Base-by-base conservation (phyloP, 306 rosid genomes). In the Trifolium dubium region DNA sequence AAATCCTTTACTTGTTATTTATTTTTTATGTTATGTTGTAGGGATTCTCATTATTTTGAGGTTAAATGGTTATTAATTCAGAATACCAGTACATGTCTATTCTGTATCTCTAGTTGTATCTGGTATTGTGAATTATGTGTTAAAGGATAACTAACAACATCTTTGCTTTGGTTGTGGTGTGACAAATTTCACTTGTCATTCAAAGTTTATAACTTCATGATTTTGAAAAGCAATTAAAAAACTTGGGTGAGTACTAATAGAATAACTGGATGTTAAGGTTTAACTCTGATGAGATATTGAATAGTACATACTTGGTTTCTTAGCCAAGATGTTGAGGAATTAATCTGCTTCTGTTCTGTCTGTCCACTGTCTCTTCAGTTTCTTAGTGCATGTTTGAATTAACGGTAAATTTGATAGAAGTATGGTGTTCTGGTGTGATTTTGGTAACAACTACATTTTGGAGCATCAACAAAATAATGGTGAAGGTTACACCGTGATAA, bases 41-140 rank as follows among this genome's bases (percentile, higher is more conserved):
- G 81, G 79, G 71, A 58, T 73, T 53, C 77, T 53, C 43, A 28
- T 2, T 28, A 29, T 71, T 23, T 49, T 41, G 17, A 78, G 72
- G 44, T 80, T 50, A 64, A 73, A 67, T 82, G 70, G 37, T 61
- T 71, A 47, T 81, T 66, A 63, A 62, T 80, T 75, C 83, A 73
- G 12, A 47, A 3, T 76, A 66, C 50, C 8, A 44, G 5, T 13
- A 0, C 49, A 46, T 82, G 65, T 63, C 72, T 40, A 29, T 70
- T 69, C n/a, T 28, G 34, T 71, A 35, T 47, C 29, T 59, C 44
- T 10, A n/a, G 30, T 73, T 77, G 63, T 64, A 5, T 37, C 40
- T 37, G 40, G 40, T 37, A 7, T 7, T 37, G 40, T 37, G 40
- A 54, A 54, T 64, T 40, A 0, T 5, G 23, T 14, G 54, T 47